phyloP scores from a whole-genome alignment of 495 filamentous ascomycete genomes.

The Xylaria sp. region DNA sequence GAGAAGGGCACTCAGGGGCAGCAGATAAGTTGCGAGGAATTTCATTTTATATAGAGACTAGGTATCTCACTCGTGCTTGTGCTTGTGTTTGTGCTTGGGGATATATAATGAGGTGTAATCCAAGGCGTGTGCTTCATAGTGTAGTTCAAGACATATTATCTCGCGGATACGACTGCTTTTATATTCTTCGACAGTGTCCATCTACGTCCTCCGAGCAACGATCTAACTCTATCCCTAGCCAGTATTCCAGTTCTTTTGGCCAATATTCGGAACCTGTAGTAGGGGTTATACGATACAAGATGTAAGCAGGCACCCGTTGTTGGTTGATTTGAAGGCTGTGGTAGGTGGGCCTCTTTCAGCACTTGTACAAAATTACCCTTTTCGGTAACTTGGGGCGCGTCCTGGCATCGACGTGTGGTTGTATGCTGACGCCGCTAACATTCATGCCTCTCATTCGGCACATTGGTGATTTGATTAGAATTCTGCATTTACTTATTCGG shows the following conservation, averaged over 20 bases:
- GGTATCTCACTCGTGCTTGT: neutral
- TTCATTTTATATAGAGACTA: neutral
- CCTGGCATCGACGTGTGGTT: neutral
- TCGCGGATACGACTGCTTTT: neutral
- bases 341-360: neutral
- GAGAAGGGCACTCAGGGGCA: neutral
- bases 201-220: neutral
- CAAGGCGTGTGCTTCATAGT: no score
- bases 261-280: neutral
- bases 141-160: neutral
- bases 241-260: neutral
- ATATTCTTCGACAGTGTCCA: neutral
- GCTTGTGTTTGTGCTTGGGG: no score
- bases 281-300: neutral
- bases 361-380: conserved; percentile 5
- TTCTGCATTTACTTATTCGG: neutral
- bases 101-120: neutral
- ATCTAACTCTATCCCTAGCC: neutral
- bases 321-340: neutral
- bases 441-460: neutral
- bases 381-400: neutral
- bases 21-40: neutral
- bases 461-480: neutral
- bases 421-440: neutral
- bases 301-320: neutral